Evolutionary conservation across 1,284 basidiomycete species (phyloP), one percentile per base, ranked within the genome.

Genomic region (Boletus holoroseus): DNA sequence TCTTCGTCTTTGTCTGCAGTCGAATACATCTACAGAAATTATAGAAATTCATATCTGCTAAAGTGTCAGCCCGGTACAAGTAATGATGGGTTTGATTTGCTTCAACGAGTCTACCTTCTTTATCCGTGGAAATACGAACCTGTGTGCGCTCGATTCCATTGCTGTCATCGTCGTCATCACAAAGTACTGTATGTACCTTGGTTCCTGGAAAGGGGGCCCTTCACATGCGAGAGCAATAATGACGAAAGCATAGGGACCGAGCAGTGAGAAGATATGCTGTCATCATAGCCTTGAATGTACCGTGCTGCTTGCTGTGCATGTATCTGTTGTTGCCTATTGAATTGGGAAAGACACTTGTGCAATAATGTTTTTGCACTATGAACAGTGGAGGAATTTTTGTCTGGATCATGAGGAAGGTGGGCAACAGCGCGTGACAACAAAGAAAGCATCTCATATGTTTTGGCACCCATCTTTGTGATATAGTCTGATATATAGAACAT

Each of bases 401-500:
- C 4, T 18, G n/a, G 8, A 28, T 28, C 15, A 30, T 13, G 11
- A 27, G 30, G 30, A 12, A 31, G 5, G 4, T 2, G 30, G 6
- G 30, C 30, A 13, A 31, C 12, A 13, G 30, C 30, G 13, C 1
- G 3, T 5, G 30, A 31, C 6, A 31, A 9, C 4, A 31, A 9
- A 5, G 12, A 11, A 13, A 31, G 12, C 30, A 31, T 31, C 30
- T 31, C 6, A 31, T 31, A 31, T 5, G 30, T 31, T 13, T 31
- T 31, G 8, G 28, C 28, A 11, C 38, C 49, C 44, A 51, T 54
- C 13, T 52, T 58, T 1, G 55, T 57, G 1, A 58, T 58, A 11
- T 58, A 58, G 12, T 57, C 49, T 0, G 52, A 51, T 1, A 58
- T 58, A 5, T 58, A 58, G 16, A 57, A 58, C 55, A 58, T 58